Conservation (phyloP, 345 rosid species). For the Bruguiera gymnorhiza region DNA sequence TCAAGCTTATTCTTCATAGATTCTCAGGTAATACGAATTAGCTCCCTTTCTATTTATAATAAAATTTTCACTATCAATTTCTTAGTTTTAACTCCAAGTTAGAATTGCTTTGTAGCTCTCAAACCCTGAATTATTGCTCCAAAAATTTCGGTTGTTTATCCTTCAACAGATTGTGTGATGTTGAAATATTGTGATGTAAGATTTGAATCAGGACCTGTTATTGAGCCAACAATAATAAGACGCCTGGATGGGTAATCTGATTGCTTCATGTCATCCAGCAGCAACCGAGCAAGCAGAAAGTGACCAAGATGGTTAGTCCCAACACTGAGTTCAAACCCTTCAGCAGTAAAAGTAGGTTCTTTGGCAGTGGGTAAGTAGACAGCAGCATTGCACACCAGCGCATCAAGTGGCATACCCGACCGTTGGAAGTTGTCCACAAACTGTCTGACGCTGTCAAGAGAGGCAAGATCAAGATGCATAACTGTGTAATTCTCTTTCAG, state of each 20-base stretch:
- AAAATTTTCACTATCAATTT: no score
- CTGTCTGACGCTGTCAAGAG: conserved; percentile 81
- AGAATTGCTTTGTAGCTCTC: neutral
- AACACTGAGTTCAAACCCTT: conserved; percentile 87
- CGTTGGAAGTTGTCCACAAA: conserved; percentile 59
- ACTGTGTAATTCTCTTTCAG: conserved; percentile 75
- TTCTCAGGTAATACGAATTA: neutral
- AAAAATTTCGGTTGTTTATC: no score
- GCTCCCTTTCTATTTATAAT: no score
- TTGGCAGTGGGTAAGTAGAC: conserved; percentile 85
- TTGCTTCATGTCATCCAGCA: conserved; percentile 70
- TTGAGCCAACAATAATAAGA: conserved; percentile 91
- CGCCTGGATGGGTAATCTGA: conserved; percentile 82
- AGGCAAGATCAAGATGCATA: conserved; percentile 92
- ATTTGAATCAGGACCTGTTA: conserved; percentile 51
- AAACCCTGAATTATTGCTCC: neutral
- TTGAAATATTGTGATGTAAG: neutral
- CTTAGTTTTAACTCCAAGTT: no score
- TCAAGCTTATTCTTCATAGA: neutral
- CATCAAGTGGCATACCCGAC: conserved; percentile 68
- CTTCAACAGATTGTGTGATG: no score
- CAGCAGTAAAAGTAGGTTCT: conserved; percentile 86
- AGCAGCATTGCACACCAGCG: conserved; percentile 90
- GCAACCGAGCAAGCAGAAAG: conserved; percentile 67
- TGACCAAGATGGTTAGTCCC: conserved; percentile 99